Conservation (phyloP, 1,284 basidiomycete species). For the Caloboletus firmus region DNA sequence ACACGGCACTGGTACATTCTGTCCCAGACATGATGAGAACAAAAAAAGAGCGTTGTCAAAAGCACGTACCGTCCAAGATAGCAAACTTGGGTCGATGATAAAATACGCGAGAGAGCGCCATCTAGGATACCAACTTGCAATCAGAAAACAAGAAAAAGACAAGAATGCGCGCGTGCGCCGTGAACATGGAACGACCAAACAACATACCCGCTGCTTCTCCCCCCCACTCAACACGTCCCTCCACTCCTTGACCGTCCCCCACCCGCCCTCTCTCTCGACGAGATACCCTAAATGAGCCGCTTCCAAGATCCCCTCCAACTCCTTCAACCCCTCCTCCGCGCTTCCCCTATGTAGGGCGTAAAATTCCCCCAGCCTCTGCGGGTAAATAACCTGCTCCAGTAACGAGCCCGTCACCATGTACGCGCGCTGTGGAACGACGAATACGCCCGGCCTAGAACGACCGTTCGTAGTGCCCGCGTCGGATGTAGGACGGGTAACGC, state of each 20-base stretch:
- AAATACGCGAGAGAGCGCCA: slow-evolving; percentile 83
- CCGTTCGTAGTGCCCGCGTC: slow-evolving; percentile 25
- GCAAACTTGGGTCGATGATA: slow-evolving; percentile 82
- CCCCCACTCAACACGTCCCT: slow-evolving; percentile 92
- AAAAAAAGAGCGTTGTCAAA: not conserved
- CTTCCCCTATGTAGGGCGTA: slow-evolving; percentile 36
- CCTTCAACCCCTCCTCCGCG: slow-evolving; percentile 61
- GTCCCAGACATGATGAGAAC: not conserved
- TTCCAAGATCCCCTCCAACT: slow-evolving; percentile 73
- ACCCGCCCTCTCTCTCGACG: slow-evolving; percentile 86
- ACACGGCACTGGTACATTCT: slow-evolving; percentile 97
- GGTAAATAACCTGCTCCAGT: slow-evolving; percentile 87
- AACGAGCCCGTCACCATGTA: slow-evolving; percentile 89
- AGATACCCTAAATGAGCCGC: slow-evolving; percentile 86
- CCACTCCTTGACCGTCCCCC: slow-evolving; percentile 93
- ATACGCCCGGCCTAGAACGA: slow-evolving; percentile 56
- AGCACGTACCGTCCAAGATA: slow-evolving; percentile 63
- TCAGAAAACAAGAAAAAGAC: not conserved
- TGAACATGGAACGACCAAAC: not conserved
- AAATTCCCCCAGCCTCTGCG: slow-evolving; percentile 81
- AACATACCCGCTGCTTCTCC: slow-evolving; percentile 85
- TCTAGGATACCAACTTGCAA: slow-evolving; percentile 42
- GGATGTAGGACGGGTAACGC: slow-evolving; percentile 34
- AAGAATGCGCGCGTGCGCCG: too few relatives aligned
- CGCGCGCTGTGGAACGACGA: slow-evolving; percentile 90